Evolutionary conservation across 1,284 basidiomycete genomes (phyloP).

Genomic region (Xerocomus minutiporus): DNA sequence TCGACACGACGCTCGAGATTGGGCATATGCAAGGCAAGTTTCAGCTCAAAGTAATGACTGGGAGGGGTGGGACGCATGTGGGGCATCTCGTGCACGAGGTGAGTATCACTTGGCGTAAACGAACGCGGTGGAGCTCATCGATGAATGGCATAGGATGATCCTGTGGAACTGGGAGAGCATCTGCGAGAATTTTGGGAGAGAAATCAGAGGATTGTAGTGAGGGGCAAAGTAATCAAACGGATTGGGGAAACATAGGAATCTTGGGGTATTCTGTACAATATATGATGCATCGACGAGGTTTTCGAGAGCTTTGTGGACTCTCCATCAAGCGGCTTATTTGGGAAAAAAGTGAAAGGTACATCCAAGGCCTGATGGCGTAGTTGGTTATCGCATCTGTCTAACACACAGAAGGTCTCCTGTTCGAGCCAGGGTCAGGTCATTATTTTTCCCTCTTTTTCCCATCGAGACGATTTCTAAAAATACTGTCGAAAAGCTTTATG

Average conservation of each 20-base stretch:
- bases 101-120: conserved; percentile 14
- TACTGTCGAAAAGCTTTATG: too few species aligned
- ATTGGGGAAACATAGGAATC: conserved; percentile 58
- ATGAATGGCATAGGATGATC: conserved; percentile 69
- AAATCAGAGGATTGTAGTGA: conserved; percentile 73
- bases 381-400: conserved; percentile 79
- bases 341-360: too few species aligned
- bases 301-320: too few species aligned
- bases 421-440: conserved; percentile 54
- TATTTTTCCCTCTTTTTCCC: neutral
- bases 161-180: conserved; percentile 71
- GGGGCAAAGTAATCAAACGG: conserved; percentile 59
- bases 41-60: conserved; percentile 83
- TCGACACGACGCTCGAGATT: conserved; percentile 94
- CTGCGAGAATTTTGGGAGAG: conserved; percentile 88
- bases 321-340: too few species aligned
- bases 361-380: conserved; percentile 57
- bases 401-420: conserved; percentile 62
- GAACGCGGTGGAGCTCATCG: neutral
- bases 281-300: too few species aligned
- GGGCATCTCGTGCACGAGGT: conserved; percentile 96
- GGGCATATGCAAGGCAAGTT: conserved; percentile 99
- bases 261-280: too few species aligned
- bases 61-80: conserved; percentile 41
- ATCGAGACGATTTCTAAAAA: too few species aligned